Percentiles rank a stretch among this genome's conserved stretches.
Evolutionary conservation across 306 rosid genomes (phyloP).

Genomic region (Trichosanthes cucumerina): DNA sequence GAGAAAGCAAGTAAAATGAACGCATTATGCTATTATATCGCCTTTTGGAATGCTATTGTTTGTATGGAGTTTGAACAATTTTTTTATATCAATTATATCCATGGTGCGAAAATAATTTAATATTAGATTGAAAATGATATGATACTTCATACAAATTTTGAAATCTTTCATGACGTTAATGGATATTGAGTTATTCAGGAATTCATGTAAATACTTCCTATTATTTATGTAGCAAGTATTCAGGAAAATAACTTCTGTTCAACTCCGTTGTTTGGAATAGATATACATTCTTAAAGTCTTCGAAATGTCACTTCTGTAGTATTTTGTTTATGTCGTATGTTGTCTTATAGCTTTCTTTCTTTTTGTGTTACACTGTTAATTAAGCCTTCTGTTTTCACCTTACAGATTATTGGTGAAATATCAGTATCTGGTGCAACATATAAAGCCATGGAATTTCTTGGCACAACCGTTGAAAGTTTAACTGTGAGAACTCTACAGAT

Average conservation of each 20-base stretch:
- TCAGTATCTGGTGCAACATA: constrained; percentile 85
- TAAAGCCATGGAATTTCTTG: constrained; percentile 91
- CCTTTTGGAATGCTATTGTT: not conserved
- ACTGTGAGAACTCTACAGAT: constrained; percentile 33
- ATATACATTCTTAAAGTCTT: not conserved
- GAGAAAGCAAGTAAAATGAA: not conserved
- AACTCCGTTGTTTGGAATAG: not conserved
- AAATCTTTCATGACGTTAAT: not conserved
- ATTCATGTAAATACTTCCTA: not conserved
- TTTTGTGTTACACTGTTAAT: not conserved
- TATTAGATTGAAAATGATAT: not conserved
- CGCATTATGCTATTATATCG: not conserved
- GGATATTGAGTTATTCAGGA: not conserved
- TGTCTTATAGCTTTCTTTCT: not conserved
- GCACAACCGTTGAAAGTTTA: constrained; percentile 79
- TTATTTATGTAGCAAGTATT: not conserved
- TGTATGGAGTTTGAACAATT: too few relatives aligned
- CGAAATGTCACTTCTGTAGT: not conserved
- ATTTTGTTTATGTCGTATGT: not conserved
- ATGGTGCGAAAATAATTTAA: not conserved
- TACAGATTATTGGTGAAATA: constrained; percentile 90
- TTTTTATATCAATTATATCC: not conserved
- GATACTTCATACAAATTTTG: not conserved
- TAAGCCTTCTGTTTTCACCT: not conserved
- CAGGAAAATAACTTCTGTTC: not conserved